phyloP scores from a whole-genome alignment of 1,284 basidiomycete species.

The Athelia psychrophila region DNA sequence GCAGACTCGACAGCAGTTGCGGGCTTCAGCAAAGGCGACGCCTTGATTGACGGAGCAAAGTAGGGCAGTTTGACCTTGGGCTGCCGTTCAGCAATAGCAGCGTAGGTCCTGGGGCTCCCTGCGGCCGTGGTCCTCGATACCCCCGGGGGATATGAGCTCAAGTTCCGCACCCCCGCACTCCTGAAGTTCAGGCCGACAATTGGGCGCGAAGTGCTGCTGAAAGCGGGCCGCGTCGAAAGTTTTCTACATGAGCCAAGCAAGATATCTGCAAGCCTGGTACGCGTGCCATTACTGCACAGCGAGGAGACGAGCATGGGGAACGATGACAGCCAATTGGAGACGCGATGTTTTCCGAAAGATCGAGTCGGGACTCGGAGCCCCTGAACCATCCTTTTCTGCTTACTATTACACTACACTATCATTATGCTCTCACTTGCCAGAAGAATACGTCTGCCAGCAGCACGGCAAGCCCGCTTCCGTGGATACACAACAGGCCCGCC shows the following conservation, averaged over 20 bases:
- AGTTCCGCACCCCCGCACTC: too few relatives aligned
- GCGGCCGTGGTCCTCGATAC: background rate
- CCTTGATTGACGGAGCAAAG: constrained; percentile 18
- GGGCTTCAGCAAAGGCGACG: constrained; percentile 41
- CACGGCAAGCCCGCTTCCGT: background rate
- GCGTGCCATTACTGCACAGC: background rate
- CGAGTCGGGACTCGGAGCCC: background rate
- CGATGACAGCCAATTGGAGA: background rate
- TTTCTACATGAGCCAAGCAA: background rate
- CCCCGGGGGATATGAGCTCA: too few relatives aligned
- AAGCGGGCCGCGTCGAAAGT: background rate
- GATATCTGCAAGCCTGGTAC: background rate
- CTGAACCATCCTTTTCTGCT: background rate
- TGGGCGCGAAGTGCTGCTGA: background rate
- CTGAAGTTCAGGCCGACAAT: too few relatives aligned
- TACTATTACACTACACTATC: background rate
- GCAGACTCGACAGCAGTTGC: constrained; percentile 20
- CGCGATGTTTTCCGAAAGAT: too few relatives aligned
- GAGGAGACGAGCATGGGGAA: background rate
- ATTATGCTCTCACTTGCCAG: background rate
- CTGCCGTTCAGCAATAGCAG: constrained; percentile 5
- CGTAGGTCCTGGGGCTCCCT: constrained; percentile 5
- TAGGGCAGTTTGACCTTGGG: constrained; percentile 3
- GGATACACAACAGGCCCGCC: background rate
- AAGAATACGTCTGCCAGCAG: background rate